Base-by-base conservation (phyloP, 768 basidiomycete species). In the Termitomyces sp. region DNA sequence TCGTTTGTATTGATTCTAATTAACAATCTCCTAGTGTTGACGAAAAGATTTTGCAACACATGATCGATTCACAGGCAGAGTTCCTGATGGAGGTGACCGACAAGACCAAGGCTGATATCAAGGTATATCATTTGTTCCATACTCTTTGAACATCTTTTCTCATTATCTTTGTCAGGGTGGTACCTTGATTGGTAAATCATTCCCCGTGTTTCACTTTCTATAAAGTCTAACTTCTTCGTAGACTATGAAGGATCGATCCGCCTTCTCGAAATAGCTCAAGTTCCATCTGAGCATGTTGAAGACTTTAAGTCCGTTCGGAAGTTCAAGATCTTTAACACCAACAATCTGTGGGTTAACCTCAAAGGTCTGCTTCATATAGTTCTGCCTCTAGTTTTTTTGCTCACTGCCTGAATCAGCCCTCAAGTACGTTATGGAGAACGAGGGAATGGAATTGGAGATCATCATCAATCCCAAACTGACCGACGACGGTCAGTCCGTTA, bases 41-140 rank as follows among this genome's bases (percentile, higher is more conserved):
- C 73, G 82, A 88, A 69, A 83, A 80, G 64, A 95, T 96, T 68
- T 77, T 93, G 57, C 85, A 89, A 68, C 87, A 94, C 71, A 94
- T 96, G 89, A 82, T 91, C 63, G 83, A 91, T 67, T 81, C 82
- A 12, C 74, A 85, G 61, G 83, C 89, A 30, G 94, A 96, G 72
- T 95, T 94, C 77, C 73, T 94, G 71, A 94, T 94, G 92, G 92
- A 96, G 74, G 89, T 96, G 61, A 97, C 95, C 12, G 92, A 95
- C 79, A 96, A 95, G 83, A 95, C 94, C 68, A 95, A 96, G 82
- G 93, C 89, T 50, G 93, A 88, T 67, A 73, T 81, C 63, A 81
- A 82, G 64, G 68, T 60, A 53, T 20, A 46, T 49, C 6, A 26
- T 9, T 26, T 5, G 14, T 39, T 53, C 40, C 33, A 14, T 18